Evolutionary conservation across 2,329 filamentous ascomycete species (phyloP), one percentile per base, ranked within the genome.

Genomic region (Drechslerella coelobrocha): DNA sequence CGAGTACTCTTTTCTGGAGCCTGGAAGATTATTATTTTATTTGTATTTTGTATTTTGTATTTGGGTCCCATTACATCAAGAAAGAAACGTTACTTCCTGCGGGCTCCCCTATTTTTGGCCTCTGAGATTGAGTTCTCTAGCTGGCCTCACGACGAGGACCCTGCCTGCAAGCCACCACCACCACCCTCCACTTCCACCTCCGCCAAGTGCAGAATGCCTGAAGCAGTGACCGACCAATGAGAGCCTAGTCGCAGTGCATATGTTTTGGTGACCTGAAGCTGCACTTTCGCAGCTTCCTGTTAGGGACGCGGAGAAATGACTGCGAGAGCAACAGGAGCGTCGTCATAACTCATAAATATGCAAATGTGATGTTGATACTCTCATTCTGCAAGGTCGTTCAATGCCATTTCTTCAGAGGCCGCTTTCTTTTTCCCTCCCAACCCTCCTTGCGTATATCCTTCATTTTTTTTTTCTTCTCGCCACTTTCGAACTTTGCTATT

Each of bases 161-260:
- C 34, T 39, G 34, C 34, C 17, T 45, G 41, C 41, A 45, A 41
- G 41, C 41, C 41, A 45, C 34, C 12, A 14, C 34, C 41, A 45
- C 41, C 41, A 23, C 41, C 41, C 41, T n/a, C 41, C 41, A 21
- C 14, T 19, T 45, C 41, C 34, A 39, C 34, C 12, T 39, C 34
- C 34, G 17, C 12, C 4, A 14, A 39, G 2, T 39, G 12, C 17
- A n/a, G 12, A 6, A 3, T 39, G 12, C 34, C 29, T 7, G 29
- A 6, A 6, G 29, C 12, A 12, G 29, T 12, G 29, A 12, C 29
- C 6, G 29, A 34, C 34, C 34, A 39, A 39, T 39, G 34, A 14
- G 12, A 14, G 34, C 34, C 5, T 14, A 5, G 34, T 39, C 34
- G 34, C 29, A 14, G 34, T 14, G 34, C 34, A 39, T n/a, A n/a